Evolutionary conservation across 768 basidiomycete genomes (phyloP), one percentile per base, ranked within the genome.

Genomic region (Coprinopsis marcescibilis): DNA sequence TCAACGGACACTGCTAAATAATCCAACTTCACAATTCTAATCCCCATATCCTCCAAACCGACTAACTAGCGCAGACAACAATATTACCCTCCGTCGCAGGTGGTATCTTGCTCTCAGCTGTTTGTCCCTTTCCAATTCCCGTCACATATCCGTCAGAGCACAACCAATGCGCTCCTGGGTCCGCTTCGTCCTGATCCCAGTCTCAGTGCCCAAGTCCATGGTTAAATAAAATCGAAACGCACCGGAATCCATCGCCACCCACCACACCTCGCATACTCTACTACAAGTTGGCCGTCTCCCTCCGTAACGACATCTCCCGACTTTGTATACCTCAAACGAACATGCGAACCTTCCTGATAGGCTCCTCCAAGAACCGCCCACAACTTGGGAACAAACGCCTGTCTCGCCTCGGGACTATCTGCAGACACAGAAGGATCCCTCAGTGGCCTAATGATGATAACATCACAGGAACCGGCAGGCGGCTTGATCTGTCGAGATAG

Each of bases 171-270:
- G 89, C 85, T 10, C 63, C 59, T 12, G 72, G 66, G 51, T 91
- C 86, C 21, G 56, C 54, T 10, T 71, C 64, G 51, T 81, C 76
- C 87, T 92, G 30, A 48, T 6, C 21, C 40, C 36, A 25, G 47
- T 3, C 19, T 27, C n/a, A 10, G 17, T 6, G 24, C 25, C 33
- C 0, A 13, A 15, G 14, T n/a, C 27, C 20, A 14, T 3, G 14
- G 52, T 40, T 20, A 8, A 17, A 36, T 24, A 42, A 43, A 48
- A 50, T n/a, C 51, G 17, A 3, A 29, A 68, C 81, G 57, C 57
- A 91, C 89, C 15, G 92, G 93, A 33, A 69, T 70, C 93, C 93
- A 96, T 54, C 86, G 81, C 83, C 91, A 94, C 5, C 83, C 83
- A 13, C 76, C 77, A 54, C 82, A 85, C 20, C 91, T 75, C 42